phyloP scores from a whole-genome alignment of 176 grass and related monocot species.

The Secale cereale region DNA sequence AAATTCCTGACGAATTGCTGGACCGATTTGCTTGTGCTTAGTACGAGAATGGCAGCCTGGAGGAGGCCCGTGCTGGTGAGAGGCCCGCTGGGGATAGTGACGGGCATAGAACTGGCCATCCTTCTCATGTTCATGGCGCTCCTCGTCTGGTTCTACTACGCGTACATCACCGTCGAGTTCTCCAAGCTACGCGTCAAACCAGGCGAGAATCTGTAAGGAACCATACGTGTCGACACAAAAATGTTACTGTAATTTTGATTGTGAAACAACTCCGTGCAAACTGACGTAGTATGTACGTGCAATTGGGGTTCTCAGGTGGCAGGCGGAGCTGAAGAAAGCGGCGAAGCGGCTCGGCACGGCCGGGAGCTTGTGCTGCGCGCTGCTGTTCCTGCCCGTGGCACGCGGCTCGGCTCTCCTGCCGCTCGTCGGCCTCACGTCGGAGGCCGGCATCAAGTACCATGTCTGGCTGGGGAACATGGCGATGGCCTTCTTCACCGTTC shows the following conservation, averaged over 20 bases:
- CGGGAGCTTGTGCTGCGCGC: constrained; percentile 44
- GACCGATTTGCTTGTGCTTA: neutral
- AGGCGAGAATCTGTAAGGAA: constrained; percentile 38
- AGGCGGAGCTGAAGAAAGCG: constrained; percentile 31
- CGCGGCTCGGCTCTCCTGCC: constrained; percentile 47
- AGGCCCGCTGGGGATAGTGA: constrained; percentile 54
- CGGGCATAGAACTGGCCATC: constrained; percentile 39
- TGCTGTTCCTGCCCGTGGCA: constrained; percentile 51
- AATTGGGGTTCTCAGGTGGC: constrained; percentile 30
- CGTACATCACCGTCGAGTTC: constrained; percentile 30
- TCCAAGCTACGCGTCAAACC: neutral
- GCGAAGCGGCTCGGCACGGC: constrained; percentile 28
- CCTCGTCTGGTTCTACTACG: constrained; percentile 46
- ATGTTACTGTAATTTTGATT: neutral
- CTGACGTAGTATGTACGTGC: neutral
- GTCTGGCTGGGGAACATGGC: constrained; percentile 53
- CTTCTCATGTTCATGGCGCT: constrained; percentile 48
- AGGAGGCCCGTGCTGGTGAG: constrained; percentile 51
- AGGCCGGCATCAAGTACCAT: constrained; percentile 64
- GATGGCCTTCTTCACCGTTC: constrained; percentile 42
- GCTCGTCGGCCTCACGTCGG: constrained; percentile 56
- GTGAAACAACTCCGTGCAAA: neutral
- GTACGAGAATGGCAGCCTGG: constrained; percentile 16
- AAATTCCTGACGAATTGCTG: neutral
- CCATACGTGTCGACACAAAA: neutral